A percentile compares a stretch with the other conserved stretches of the same genome.
These are phyloP conservation scores for Magnolia changhungtana DNA, from an alignment of 164 flowering plant genomes.

Conservation along the genomic window DNA sequence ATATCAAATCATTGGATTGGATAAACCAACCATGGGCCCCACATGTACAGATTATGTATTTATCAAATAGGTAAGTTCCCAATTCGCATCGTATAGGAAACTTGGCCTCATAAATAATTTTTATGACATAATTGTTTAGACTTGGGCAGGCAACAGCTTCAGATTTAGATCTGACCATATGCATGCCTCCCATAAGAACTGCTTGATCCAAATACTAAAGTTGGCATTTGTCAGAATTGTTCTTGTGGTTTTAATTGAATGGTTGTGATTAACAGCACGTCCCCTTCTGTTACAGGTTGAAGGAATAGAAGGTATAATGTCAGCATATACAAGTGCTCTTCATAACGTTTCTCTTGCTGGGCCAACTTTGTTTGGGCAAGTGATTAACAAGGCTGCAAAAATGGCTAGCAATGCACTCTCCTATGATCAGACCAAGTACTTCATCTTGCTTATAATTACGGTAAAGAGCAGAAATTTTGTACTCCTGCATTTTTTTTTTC, in stretches of 20 bases:
- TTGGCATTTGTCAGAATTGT: neutral
- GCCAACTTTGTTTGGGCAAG: conserved; percentile 85
- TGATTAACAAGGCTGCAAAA: conserved; percentile 75
- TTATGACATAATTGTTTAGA: too few relatives aligned
- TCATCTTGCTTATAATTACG: conserved; percentile 77
- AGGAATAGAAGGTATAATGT: conserved; percentile 82
- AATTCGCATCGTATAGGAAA: too few relatives aligned
- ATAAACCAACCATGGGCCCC: too few relatives aligned
- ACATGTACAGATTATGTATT: too few relatives aligned
- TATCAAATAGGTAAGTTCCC: too few relatives aligned
- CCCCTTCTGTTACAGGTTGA: conserved; percentile 48
- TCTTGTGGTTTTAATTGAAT: neutral
- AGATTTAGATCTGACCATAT: too few relatives aligned
- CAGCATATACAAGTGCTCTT: conserved; percentile 69
- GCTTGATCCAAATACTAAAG: neutral
- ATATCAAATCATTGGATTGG: too few relatives aligned
- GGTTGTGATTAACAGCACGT: too few relatives aligned
- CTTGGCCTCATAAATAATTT: too few relatives aligned
- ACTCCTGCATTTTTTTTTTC: neutral
- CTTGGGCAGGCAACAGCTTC: too few relatives aligned
- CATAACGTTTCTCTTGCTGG: conserved; percentile 69
- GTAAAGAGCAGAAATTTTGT: conserved; percentile 24
- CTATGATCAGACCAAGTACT: conserved; percentile 47
- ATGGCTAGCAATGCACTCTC: conserved; percentile 58
- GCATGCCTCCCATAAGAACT: too few relatives aligned